phyloP scores from a whole-genome alignment of 2,329 filamentous ascomycete genomes.

The Tricladium varicosporioides region DNA sequence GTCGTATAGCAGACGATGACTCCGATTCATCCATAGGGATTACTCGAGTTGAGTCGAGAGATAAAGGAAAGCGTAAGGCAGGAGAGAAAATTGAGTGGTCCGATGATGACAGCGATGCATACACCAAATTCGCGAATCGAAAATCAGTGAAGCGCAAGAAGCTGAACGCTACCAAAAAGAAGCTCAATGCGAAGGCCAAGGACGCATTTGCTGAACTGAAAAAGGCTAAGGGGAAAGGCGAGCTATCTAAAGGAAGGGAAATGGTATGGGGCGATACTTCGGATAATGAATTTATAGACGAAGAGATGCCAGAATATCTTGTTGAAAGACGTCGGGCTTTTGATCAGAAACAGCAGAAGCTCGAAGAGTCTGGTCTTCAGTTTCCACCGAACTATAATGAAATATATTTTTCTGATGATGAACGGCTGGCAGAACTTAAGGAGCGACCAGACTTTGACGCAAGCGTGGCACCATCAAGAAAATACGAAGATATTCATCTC shows the following conservation, averaged over 20 bases:
- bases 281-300: constrained; percentile 31
- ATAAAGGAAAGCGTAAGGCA: constrained; percentile 27
- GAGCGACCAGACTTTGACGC: constrained; percentile 69
- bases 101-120: constrained; percentile 59
- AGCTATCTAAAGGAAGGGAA: constrained; percentile 25
- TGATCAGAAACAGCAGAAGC: constrained; percentile 55
- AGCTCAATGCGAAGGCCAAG: constrained; percentile 44
- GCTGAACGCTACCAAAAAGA: constrained; percentile 45
- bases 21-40: constrained; percentile 24
- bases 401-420: constrained; percentile 73
- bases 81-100: constrained; percentile 48
- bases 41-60: constrained; percentile 8
- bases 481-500: constrained; percentile 73
- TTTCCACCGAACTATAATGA: constrained; percentile 76
- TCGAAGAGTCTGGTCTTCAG: constrained; percentile 68
- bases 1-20: constrained; percentile 14
- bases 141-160: constrained; percentile 53
- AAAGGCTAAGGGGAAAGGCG: constrained; percentile 24
- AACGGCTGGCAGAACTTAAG: constrained; percentile 56
- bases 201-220: constrained; percentile 29
- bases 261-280: constrained; percentile 29
- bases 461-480: constrained; percentile 61
- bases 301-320: constrained; percentile 67
- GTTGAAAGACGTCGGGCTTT: constrained; percentile 66
- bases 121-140: constrained; percentile 62